Evolutionary conservation across 345 rosid species (phyloP).

Genomic region (Ricinus communis): DNA sequence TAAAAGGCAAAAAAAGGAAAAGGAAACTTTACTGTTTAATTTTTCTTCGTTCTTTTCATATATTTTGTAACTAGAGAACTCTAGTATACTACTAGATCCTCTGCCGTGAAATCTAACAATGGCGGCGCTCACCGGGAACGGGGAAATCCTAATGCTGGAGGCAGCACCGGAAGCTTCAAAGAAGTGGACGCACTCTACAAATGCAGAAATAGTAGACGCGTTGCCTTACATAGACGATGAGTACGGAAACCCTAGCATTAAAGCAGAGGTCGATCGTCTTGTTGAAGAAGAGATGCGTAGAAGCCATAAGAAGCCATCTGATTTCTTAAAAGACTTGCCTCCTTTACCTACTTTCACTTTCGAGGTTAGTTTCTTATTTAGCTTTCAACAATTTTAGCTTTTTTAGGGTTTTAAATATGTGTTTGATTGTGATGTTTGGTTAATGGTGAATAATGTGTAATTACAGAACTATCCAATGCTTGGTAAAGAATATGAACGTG

Average conservation of each 20-base stretch:
- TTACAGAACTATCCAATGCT: constrained; percentile 78
- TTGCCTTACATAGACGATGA: constrained; percentile 97
- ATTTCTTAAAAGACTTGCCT: constrained; percentile 80
- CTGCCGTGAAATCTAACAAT: background rate
- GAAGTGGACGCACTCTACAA: constrained; percentile 61
- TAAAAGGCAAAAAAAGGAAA: too few relatives aligned
- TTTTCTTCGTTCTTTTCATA: too few relatives aligned
- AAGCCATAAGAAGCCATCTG: constrained; percentile 85
- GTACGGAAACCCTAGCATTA: constrained; percentile 67
- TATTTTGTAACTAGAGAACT: too few relatives aligned
- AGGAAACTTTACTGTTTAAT: too few relatives aligned
- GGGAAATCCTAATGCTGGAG: constrained; percentile 78
- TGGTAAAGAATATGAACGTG: constrained; percentile 88
- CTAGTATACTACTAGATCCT: too few relatives aligned
- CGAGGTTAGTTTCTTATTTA: constrained; percentile 55
- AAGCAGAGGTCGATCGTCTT: constrained; percentile 81
- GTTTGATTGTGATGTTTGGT: constrained; percentile 3
- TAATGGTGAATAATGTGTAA: background rate
- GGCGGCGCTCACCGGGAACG: constrained; percentile 43
- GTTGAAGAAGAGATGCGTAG: constrained; percentile 97
- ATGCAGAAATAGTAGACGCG: constrained; percentile 79
- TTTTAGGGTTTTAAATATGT: constrained; percentile 7
- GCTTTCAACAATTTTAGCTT: too few relatives aligned
- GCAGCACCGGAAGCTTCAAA: constrained; percentile 59
- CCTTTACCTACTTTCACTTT: constrained; percentile 64